phyloP scores from a whole-genome alignment of 2,329 filamentous ascomycete genomes.

The Ramularia endophylla region DNA sequence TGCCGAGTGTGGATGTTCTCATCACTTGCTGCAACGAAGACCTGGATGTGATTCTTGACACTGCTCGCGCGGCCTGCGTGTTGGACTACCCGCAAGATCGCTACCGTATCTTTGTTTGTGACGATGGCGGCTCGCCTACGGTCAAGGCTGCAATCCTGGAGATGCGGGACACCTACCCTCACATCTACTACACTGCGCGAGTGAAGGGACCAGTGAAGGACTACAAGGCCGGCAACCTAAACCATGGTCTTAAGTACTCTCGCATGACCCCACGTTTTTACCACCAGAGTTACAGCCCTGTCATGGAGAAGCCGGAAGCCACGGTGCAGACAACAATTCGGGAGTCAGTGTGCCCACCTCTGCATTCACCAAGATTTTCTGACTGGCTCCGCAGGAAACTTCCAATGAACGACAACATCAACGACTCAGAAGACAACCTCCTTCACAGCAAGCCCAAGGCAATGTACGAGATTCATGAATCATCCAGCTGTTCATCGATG shows the following conservation, averaged over 20 bases:
- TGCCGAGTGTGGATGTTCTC: slow-evolving; percentile 39
- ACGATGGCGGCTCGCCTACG: slow-evolving; percentile 34
- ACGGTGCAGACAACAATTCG: neutral
- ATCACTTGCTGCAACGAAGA: slow-evolving; percentile 43
- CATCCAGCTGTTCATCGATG: no score
- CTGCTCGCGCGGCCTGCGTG: slow-evolving; percentile 33
- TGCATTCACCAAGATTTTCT: neutral
- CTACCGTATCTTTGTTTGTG: slow-evolving; percentile 35
- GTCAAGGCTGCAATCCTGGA: slow-evolving; percentile 33
- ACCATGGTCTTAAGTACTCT: slow-evolving; percentile 42
- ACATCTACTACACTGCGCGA: slow-evolving; percentile 39
- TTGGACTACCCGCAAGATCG: slow-evolving; percentile 37
- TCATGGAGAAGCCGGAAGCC: no score
- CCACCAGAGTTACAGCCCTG: no score
- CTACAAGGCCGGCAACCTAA: slow-evolving; percentile 61
- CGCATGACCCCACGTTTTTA: no score
- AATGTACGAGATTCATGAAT: no score
- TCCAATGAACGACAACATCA: neutral
- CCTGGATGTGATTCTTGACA: slow-evolving; percentile 37
- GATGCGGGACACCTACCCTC: slow-evolving; percentile 32
- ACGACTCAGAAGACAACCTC: neutral
- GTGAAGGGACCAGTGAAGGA: slow-evolving; percentile 38
- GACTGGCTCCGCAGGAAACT: neutral
- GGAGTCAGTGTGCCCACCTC: neutral
- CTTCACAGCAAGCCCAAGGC: no score